Evolutionary conservation across 805 yeast genomes (phyloP), one percentile per base, ranked within the genome.

Genomic region (Pichia manshurica): DNA sequence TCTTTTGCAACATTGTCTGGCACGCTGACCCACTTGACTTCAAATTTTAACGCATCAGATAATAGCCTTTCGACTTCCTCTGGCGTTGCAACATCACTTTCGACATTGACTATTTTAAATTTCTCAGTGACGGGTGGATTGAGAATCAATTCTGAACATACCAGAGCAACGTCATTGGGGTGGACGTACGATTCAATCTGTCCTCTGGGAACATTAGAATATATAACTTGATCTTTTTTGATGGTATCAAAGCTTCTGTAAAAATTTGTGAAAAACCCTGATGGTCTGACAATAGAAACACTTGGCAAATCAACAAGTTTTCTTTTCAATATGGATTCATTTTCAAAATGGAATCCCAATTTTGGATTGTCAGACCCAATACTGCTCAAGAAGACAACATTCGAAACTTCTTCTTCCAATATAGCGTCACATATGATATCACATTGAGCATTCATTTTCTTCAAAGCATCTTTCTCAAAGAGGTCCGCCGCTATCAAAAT

Each of bases 251-350:
- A 12, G 17, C 5, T 12, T 6, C 23, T 9, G 3, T 15, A 33
- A 9, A 42, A 33, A 6, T 42, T 42, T 2, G 44, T 23, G 17
- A 23, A 42, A 22, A 32, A 42, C 5, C 19, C 25, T 13, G 31
- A 22, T 13, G 44, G 44, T 19, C 44, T 29, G 16, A 41, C 28
- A 41, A 31, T 12, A 21, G 28, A 31, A 15, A 41, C 44, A n/a
- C 44, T 31, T 4, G 17, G 15, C 2, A 41, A 21, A 21, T 9
- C 19, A 21, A 7, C 29, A 13, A 41, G 13, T 21, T 21, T 32
- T 10, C 22, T 22, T 17, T 41, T 20, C 8, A 29, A 2, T 9
- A 32, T 32, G n/a, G 10, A 7, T 32, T 41, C 44, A 32, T 32
- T 32, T 3, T 20, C 10, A 12, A 19, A 32, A 41, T 41, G 44